Evolutionary conservation across 169 alveolate genomes (phyloP).

Genomic region (Pseudocohnilembus persalinus): DNA sequence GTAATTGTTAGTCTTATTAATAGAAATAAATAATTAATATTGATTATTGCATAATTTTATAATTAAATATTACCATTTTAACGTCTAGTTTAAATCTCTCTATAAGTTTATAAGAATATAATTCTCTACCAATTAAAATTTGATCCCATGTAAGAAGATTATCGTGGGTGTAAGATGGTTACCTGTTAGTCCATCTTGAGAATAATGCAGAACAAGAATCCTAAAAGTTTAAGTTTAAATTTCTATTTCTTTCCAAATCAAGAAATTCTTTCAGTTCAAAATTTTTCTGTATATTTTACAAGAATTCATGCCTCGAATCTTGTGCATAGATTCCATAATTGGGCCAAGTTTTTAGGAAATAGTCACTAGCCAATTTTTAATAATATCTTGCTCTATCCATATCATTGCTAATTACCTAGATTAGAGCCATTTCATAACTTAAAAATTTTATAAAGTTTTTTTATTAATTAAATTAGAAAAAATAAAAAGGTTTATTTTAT

Average conservation of each 20-base stretch:
- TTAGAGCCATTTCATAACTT: constrained; percentile 57
- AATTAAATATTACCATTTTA: too few relatives aligned
- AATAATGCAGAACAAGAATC: background rate
- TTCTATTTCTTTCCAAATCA: constrained; percentile 43
- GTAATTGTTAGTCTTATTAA: too few relatives aligned
- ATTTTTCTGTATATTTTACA: constrained; percentile 62
- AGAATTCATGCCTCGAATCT: constrained; percentile 66
- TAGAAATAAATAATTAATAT: too few relatives aligned
- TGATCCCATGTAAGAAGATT: constrained; percentile 23
- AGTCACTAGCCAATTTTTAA: constrained; percentile 10
- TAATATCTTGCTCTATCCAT: constrained; percentile 79
- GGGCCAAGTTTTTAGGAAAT: constrained; percentile 21
- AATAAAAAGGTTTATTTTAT: too few relatives aligned
- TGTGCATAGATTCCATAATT: constrained; percentile 21
- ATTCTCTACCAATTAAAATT: constrained; percentile 16
- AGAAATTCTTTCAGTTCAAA: constrained; percentile 74
- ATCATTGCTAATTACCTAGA: constrained; percentile 66
- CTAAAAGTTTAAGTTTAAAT: background rate
- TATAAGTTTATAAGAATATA: background rate
- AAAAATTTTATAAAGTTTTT: too few relatives aligned
- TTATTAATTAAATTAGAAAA: too few relatives aligned
- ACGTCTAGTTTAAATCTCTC: background rate
- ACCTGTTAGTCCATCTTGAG: constrained; percentile 6
- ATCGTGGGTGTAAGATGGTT: constrained; percentile 12
- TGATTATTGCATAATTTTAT: too few relatives aligned